These are phyloP conservation scores for Scenedesmus sp. DNA, from an alignment of 163 green algal species.

Conservation along the genomic window DNA sequence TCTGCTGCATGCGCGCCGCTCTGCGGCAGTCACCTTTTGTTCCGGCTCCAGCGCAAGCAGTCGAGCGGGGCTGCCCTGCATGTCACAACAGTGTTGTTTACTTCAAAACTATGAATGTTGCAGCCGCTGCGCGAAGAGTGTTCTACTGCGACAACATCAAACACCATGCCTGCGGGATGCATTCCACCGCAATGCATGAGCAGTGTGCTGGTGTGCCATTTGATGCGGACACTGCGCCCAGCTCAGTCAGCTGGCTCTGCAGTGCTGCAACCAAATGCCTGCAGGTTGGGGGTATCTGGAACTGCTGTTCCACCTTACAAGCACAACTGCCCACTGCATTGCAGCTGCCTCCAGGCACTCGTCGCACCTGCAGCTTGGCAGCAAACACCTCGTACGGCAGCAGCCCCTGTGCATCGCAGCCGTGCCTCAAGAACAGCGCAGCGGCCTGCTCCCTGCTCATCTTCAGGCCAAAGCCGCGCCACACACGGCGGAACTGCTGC, in stretches of 20 bases:
- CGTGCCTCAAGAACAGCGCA: slow-evolving; percentile 74
- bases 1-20: neutral
- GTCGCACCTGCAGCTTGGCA: slow-evolving; percentile 61
- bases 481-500: slow-evolving; percentile 71
- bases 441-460: slow-evolving; percentile 64
- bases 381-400: slow-evolving; percentile 74
- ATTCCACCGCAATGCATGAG: too few species aligned
- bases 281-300: too few species aligned
- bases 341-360: neutral
- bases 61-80: slow-evolving; percentile 50
- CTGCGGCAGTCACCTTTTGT: slow-evolving; percentile 59
- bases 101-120: too few species aligned
- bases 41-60: slow-evolving; percentile 70
- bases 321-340: neutral
- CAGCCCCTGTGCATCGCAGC: slow-evolving; percentile 68
- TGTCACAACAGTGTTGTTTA: neutral
- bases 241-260: too few species aligned
- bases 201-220: too few species aligned
- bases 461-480: slow-evolving; percentile 66
- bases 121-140: too few species aligned
- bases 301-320: neutral
- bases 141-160: neutral
- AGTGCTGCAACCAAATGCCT: too few species aligned
- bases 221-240: neutral
- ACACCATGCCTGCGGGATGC: neutral